Conservation (phyloP, 257 asterid genomes). For the Ajuga chamaepitys region DNA sequence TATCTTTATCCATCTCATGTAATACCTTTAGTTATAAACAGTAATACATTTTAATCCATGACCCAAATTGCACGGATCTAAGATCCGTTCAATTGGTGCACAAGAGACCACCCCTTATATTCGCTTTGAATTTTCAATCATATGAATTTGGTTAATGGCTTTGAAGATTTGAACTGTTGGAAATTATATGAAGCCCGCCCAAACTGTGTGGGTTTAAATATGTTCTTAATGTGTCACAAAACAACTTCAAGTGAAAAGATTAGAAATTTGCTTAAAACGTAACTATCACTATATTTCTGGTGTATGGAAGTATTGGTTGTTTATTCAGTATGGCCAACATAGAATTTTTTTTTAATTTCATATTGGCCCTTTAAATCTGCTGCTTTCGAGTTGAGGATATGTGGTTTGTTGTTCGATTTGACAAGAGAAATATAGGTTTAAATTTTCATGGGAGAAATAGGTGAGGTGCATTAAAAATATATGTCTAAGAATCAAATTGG, state of each 20-base stretch:
- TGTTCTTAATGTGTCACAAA: neutral
- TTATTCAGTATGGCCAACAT: neutral
- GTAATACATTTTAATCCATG: too few species aligned
- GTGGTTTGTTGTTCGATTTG: neutral
- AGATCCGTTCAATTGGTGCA: too few species aligned
- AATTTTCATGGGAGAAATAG: too few species aligned
- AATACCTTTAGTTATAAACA: too few species aligned
- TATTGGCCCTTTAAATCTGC: neutral
- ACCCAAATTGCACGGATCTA: too few species aligned
- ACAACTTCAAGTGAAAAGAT: neutral
- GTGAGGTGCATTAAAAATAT: too few species aligned
- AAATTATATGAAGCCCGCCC: neutral
- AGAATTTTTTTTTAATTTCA: neutral
- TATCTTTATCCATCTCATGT: too few species aligned
- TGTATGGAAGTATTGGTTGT: neutral
- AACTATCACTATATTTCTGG: neutral
- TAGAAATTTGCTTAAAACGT: neutral
- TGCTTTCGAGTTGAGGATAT: neutral
- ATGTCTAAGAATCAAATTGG: too few species aligned
- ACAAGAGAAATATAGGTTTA: neutral
- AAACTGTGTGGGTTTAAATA: neutral
- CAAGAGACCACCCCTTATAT: too few species aligned
- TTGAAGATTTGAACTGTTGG: neutral
- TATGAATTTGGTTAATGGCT: constrained; percentile 1
- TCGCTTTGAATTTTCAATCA: neutral